Base-by-base conservation (phyloP, 2,329 filamentous ascomycete species). In the Elsinoe australis region DNA sequence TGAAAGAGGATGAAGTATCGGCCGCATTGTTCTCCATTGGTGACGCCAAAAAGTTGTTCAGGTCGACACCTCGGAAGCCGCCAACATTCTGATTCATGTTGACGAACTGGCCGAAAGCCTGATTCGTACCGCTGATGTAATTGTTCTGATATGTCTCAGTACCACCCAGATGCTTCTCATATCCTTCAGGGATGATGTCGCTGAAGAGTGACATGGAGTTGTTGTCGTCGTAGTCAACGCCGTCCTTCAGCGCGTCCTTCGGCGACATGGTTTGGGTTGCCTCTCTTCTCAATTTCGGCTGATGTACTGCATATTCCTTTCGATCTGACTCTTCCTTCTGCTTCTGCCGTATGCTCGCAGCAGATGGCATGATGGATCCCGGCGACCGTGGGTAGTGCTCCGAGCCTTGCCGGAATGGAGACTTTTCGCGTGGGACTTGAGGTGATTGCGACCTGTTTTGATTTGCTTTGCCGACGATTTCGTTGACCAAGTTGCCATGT, bases 201-300 rank as follows among this genome's bases (percentile, higher is more conserved):
- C 85, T 78, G 61, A 95, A 94, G 15, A 95, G 69, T 9, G 86
- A 80, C 57, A 84, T 79, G 51, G 79, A 79, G 3, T 76, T 68
- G 39, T 83, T 82, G 14, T 83, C 80, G 2, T 89, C 85, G 0
- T 72, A 66, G 31, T 92, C 87, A 52, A 83, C 78, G 61, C 89
- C 95, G 52, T 95, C 89, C 42, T 95, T 69, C 51, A 94, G 68
- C 1, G 89, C 86, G 59, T 96, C 90, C 67, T 94, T 94, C 18
- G 90, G 92, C 1, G 90, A 96, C 38, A 98, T 95, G 0, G 90
- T 95, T 65, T 87, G 86, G 1, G 79, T 74, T 34, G 69, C 58
- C 52, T 73, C 63, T 49, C 61, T 53, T 42, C 54, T 55, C 21
- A 65, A 54, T 33, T 53, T 49, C 8, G 60, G 57, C 18, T 55